These are phyloP conservation scores for Salix dunnii DNA, from an alignment of 345 rosid genomes.

Conservation along the genomic window DNA sequence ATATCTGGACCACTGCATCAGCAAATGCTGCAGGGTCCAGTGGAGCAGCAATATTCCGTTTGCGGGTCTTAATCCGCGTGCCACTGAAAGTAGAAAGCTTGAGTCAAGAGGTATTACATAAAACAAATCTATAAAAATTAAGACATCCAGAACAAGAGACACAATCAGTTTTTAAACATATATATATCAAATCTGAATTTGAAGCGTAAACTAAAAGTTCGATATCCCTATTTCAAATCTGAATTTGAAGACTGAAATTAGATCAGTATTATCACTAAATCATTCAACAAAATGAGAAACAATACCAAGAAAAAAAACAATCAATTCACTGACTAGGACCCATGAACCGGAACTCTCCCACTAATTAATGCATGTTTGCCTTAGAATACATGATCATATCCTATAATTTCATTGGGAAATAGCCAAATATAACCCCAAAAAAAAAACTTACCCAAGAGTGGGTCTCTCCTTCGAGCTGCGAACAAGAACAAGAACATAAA, in stretches of 20 bases:
- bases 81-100: conserved; percentile 49
- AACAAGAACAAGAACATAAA: not conserved
- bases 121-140: not conserved
- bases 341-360: not conserved
- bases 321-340: not conserved
- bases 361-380: not conserved
- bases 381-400: not conserved
- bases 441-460: conserved; percentile 30
- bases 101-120: not conserved
- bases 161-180: not conserved
- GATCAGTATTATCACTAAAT: not conserved
- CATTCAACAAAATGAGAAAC: not conserved
- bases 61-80: conserved; percentile 99
- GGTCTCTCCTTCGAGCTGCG: conserved; percentile 40
- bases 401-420: not conserved
- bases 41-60: conserved; percentile 95
- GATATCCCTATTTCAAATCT: not conserved
- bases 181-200: not conserved
- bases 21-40: conserved; percentile 98
- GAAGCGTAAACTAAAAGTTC: not conserved
- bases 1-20: conserved; percentile 97
- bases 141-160: not conserved
- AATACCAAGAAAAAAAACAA: not conserved
- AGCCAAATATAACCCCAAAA: not conserved
- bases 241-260: not conserved